phyloP scores from a whole-genome alignment of 2,329 filamentous ascomycete species.

The Colletotrichum truncatum region DNA sequence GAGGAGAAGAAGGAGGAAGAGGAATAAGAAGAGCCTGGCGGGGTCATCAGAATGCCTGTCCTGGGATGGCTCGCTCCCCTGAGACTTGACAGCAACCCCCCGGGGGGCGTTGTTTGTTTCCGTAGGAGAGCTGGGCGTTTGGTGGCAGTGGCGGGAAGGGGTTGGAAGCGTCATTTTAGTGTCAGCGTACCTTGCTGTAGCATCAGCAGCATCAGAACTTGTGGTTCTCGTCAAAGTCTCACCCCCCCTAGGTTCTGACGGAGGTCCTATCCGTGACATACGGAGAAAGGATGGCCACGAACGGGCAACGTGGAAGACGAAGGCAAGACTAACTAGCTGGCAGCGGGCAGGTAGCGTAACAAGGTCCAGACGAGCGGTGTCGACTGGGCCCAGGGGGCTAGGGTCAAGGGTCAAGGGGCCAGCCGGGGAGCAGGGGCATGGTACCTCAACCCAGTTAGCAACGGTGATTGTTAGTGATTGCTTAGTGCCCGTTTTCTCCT shows the following conservation, averaged over 20 bases:
- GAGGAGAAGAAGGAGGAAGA: background rate
- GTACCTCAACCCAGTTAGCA: too few relatives aligned
- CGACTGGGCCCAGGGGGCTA: constrained; percentile 8
- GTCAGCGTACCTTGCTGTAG: background rate
- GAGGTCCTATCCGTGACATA: background rate
- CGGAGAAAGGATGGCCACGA: background rate
- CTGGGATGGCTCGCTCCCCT: constrained; percentile 3
- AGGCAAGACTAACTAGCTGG: background rate
- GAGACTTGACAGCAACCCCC: constrained; percentile 29
- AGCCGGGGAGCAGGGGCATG: too few relatives aligned
- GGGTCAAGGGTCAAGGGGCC: background rate
- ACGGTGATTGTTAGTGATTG: background rate
- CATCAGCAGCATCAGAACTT: background rate
- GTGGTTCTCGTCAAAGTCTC: background rate
- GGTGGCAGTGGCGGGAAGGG: background rate
- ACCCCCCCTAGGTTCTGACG: background rate
- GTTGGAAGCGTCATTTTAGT: background rate
- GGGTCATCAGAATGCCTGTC: constrained; percentile 15
- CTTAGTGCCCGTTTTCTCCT: background rate
- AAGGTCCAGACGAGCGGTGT: constrained; percentile 22
- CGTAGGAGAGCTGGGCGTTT: background rate
- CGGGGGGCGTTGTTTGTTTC: constrained; percentile 18
- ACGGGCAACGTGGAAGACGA: background rate
- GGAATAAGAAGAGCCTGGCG: background rate
- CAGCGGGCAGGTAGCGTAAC: background rate